These are phyloP conservation scores for Torulaspora pretoriensis DNA, from an alignment of 1,139 yeast genomes.

Conservation along the genomic window DNA sequence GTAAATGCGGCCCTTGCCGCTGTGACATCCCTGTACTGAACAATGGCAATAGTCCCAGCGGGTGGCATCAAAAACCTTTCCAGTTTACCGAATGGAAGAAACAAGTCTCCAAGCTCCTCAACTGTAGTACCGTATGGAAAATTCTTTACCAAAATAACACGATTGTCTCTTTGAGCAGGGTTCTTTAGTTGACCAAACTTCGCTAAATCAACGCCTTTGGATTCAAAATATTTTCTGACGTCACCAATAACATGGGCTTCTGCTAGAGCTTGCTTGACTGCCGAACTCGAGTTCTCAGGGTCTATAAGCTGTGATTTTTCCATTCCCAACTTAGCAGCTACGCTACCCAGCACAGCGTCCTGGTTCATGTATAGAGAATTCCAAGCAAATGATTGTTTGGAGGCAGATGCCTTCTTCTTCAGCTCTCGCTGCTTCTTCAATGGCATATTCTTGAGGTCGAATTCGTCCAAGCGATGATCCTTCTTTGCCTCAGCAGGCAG, in stretches of 20 bases:
- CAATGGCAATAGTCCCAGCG: slow-evolving; percentile 91
- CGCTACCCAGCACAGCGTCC: slow-evolving; percentile 89
- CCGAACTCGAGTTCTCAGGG: slow-evolving; percentile 81
- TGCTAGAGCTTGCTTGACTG: slow-evolving; percentile 96
- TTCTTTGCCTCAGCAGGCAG: slow-evolving; percentile 82
- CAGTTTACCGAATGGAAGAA: slow-evolving; percentile 73
- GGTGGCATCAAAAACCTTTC: slow-evolving; percentile 90
- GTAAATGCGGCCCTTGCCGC: slow-evolving; percentile 87
- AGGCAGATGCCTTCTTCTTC: slow-evolving; percentile 77
- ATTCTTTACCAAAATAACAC: slow-evolving; percentile 77
- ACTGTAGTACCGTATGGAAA: slow-evolving; percentile 82
- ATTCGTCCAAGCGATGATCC: slow-evolving; percentile 76
- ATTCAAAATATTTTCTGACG: slow-evolving; percentile 80
- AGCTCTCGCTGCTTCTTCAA: slow-evolving; percentile 85
- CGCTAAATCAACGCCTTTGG: slow-evolving; percentile 77
- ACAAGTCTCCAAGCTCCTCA: slow-evolving; percentile 77
- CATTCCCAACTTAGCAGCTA: slow-evolving; percentile 80
- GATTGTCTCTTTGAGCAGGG: slow-evolving; percentile 71
- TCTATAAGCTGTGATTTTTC: slow-evolving; percentile 79
- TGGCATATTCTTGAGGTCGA: slow-evolving; percentile 84
- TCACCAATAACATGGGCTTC: slow-evolving; percentile 94
- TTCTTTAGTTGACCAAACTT: slow-evolving; percentile 49
- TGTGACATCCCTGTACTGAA: slow-evolving; percentile 83
- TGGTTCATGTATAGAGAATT: slow-evolving; percentile 85
- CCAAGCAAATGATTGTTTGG: slow-evolving; percentile 89